Conservation (phyloP, 108 stramenopile genomes). For the Parietichytrium sp. region DNA sequence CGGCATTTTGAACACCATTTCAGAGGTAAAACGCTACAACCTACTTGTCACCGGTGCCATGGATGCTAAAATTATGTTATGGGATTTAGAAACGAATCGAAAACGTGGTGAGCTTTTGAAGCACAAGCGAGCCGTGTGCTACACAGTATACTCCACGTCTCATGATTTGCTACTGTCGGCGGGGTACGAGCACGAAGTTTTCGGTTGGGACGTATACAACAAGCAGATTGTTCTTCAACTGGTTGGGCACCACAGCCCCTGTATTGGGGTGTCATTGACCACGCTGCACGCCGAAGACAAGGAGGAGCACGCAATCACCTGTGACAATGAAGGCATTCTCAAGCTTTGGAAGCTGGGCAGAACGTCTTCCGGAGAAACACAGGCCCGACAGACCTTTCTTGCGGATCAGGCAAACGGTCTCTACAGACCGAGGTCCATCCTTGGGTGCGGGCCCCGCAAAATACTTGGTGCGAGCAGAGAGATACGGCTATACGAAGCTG, state of each 20-base stretch:
- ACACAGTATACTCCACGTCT: background rate
- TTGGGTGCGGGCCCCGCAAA: background rate
- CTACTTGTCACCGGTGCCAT: background rate
- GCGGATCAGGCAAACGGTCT: background rate
- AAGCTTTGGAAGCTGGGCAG: background rate
- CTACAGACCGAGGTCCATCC: background rate
- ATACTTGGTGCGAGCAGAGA: background rate
- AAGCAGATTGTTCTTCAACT: background rate
- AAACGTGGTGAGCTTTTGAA: background rate
- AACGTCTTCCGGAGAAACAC: background rate
- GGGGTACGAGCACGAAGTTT: constrained; percentile 27
- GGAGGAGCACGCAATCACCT: background rate
- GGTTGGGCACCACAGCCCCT: background rate
- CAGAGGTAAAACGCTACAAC: background rate
- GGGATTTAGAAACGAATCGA: background rate
- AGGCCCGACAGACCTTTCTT: background rate
- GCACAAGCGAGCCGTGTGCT: constrained; percentile 32
- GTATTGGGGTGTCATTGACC: background rate
- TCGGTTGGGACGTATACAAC: constrained; percentile 28
- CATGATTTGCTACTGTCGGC: background rate
- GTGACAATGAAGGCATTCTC: background rate
- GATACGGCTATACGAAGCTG: background rate
- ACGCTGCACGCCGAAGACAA: background rate
- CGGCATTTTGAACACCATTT: background rate
- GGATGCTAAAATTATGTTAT: background rate